Evolutionary conservation across 2,329 filamentous ascomycete genomes (phyloP), one percentile per base, ranked within the genome.

Genomic region (Hypoxylon sp.): DNA sequence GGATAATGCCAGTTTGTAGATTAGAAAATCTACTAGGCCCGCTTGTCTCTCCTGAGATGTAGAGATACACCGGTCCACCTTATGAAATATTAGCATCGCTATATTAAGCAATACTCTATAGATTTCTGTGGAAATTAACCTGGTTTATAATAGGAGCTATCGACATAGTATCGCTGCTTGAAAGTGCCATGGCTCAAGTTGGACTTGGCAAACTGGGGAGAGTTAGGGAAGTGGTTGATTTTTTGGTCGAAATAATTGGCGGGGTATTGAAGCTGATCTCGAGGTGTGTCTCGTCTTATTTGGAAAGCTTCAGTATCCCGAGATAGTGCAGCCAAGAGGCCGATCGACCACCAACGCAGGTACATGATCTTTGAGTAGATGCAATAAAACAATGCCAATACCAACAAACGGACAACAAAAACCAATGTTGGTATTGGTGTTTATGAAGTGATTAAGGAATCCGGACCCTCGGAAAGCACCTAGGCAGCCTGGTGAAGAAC

Each of bases 81-180:
- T 51, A 3, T 22, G 14, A 39, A 13, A 50, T 9, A n/a, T 75
- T 55, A 74, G 67, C 47, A 63, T 62, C 26, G 10, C 14, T 19
- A 24, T 63, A 5, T 47, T 26, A 44, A 26, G 1, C 19, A 51
- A 5, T 6, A 26, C 6, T 31, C 6, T 5, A 31, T 33, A 48
- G 33, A 10, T 35, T 5, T 2, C 29, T 14, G n/a, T 19, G 13
- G 29, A 5, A 11, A 47, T 63, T 60, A 6, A 76, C 75, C 76
- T 11, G 85, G 80, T 68, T 84, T 82, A 73, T 87, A 88, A 74
- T 87, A 86, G 0, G 82, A 81, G 4, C 81, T 79, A 68, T 86
- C 85, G 50, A 87, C 84, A 72, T 84, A 87, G 73, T 86, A 88
- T 51, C 85, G 81, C 74, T 88, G 86, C 54, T 81, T 80, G 73